Percentiles rank a stretch among this genome's conserved stretches.
Evolutionary conservation across 495 filamentous ascomycete species (phyloP).

Genomic region (Xylaria grammica): DNA sequence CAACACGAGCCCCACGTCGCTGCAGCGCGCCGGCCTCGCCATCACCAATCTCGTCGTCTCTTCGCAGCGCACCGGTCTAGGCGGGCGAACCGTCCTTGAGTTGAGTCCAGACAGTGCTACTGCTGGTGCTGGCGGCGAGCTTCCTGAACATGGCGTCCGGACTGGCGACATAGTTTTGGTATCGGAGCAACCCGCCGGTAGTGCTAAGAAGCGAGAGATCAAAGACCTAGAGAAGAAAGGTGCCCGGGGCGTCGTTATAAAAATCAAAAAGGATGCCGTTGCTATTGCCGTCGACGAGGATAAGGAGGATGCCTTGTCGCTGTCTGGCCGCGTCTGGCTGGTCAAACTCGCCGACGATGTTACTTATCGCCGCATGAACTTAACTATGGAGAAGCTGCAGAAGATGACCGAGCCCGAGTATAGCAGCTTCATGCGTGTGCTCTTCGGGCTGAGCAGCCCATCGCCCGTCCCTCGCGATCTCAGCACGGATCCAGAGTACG

Average conservation of each 20-base stretch:
- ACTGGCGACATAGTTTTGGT: constrained; percentile 88
- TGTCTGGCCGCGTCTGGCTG: constrained; percentile 65
- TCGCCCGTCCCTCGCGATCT: constrained; percentile 58
- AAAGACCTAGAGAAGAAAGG: constrained; percentile 67
- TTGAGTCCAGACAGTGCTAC: constrained; percentile 76
- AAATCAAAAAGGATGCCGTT: constrained; percentile 66
- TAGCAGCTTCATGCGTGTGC: constrained; percentile 75
- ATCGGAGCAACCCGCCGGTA: constrained; percentile 71
- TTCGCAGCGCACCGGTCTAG: constrained; percentile 89
- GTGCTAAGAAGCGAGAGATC: constrained; percentile 74
- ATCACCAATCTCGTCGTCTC: constrained; percentile 76
- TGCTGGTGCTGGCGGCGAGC: constrained; percentile 47
- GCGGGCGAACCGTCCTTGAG: constrained; percentile 85
- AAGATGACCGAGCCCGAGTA: constrained; percentile 74
- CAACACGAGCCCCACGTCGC: constrained; percentile 69
- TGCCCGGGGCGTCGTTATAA: constrained; percentile 80
- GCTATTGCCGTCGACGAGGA: constrained; percentile 71
- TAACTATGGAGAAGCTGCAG: constrained; percentile 79
- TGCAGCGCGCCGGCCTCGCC: constrained; percentile 87
- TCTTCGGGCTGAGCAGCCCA: constrained; percentile 75
- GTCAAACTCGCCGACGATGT: constrained; percentile 97
- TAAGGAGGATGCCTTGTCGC: constrained; percentile 63
- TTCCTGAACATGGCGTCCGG: constrained; percentile 83
- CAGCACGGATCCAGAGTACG: constrained; percentile 38
- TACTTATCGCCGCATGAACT: constrained; percentile 88